Conservation (phyloP, 2,329 filamentous ascomycete species). For the Teratosphaeria viscida region DNA sequence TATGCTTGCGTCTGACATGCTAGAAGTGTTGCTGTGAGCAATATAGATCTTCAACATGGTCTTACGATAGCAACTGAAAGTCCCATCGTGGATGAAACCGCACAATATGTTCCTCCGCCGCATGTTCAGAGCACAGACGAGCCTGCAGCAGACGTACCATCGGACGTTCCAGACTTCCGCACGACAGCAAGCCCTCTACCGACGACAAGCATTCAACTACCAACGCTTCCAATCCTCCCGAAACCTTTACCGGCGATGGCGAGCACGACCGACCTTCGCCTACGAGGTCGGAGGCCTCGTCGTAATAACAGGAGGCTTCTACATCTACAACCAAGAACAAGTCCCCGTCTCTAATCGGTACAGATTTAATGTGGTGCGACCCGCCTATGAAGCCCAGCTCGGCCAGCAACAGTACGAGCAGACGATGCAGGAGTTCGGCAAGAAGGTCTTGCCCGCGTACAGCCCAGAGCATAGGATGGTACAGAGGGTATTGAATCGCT, state of each 20-base stretch:
- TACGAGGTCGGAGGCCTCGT: conserved; percentile 35
- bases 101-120: background rate
- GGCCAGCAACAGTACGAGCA: conserved; percentile 46
- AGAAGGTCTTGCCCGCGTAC: conserved; percentile 47
- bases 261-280: conserved; percentile 36
- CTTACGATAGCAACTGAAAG: background rate
- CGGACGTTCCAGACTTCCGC: background rate
- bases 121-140: background rate
- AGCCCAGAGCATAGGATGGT: conserved; percentile 50
- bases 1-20: background rate
- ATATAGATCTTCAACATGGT: background rate
- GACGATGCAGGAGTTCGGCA: conserved; percentile 46
- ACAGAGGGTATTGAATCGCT: conserved; percentile 51
- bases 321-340: conserved; percentile 58
- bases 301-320: conserved; percentile 43
- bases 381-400: conserved; percentile 44
- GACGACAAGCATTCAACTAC: conserved; percentile 21
- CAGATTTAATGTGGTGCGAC: conserved; percentile 60
- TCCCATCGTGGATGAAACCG: background rate
- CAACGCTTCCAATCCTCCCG: conserved; percentile 17
- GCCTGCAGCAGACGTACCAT: background rate
- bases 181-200: conserved; percentile 1
- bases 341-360: conserved; percentile 62
- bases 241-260: conserved; percentile 27
- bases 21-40: background rate